Conservation (phyloP, 345 rosid species). For the Dipteronia sinensis region DNA sequence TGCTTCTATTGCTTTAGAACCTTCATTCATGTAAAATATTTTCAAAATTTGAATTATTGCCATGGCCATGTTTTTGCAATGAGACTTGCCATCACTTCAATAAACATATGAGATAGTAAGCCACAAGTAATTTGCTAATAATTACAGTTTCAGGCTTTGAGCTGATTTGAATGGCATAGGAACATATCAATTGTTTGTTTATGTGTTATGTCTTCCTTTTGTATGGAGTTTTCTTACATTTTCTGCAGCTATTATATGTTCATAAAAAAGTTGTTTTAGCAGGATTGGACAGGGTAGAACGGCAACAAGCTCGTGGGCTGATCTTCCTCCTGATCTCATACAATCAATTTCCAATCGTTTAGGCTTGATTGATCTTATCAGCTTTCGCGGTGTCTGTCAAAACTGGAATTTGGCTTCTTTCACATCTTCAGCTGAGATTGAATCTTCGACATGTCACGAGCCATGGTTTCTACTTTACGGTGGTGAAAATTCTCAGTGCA, state of each 20-base stretch:
- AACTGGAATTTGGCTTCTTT: conserved; percentile 30
- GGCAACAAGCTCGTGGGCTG: conserved; percentile 11
- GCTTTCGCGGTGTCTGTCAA: conserved; percentile 32
- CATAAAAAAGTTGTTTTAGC: neutral
- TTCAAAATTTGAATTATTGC: too few relatives aligned
- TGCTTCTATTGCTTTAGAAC: too few relatives aligned
- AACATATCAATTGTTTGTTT: neutral
- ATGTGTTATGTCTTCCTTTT: too few relatives aligned
- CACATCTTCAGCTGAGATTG: conserved; percentile 20
- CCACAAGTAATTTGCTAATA: too few relatives aligned
- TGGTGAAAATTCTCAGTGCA: conserved; percentile 21
- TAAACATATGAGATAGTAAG: too few relatives aligned
- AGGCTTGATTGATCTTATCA: conserved; percentile 25
- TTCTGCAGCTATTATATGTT: neutral
- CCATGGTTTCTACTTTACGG: conserved; percentile 31
- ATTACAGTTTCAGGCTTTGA: neutral
- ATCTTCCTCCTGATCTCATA: conserved; percentile 27
- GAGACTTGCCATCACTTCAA: too few relatives aligned
- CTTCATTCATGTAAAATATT: neutral
- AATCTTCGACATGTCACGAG: neutral
- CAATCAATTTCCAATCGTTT: conserved; percentile 17
- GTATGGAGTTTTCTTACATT: neutral
- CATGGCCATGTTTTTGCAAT: too few relatives aligned
- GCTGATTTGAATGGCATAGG: neutral
- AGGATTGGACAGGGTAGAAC: neutral